Evolutionary conservation across 2,329 filamentous ascomycete species (phyloP), one percentile per base, ranked within the genome.

Genomic region (Rhinocladiella similis): DNA sequence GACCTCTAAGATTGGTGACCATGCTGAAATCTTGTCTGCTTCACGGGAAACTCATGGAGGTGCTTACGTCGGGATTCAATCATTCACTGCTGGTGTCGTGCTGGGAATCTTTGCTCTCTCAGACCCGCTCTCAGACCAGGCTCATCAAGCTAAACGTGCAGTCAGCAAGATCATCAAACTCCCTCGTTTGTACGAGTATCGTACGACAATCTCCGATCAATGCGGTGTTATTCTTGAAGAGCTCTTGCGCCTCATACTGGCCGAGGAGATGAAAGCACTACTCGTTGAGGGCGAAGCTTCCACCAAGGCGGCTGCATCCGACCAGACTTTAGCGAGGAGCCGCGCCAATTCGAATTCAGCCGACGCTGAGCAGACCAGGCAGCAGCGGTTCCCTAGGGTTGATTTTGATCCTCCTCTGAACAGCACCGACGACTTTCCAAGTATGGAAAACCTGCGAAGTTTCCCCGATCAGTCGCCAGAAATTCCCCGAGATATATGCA

Each of bases 41-140:
- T 73, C 74, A 3, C 72, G 68, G 1, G 70, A 75, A 19, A 77
- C 72, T 16, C 75, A 77, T 58, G 66, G 76, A 6, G 73, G 75
- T 3, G 71, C 74, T 6, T 77, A 77, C 51, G 62, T 77, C 13
- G 75, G 72, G 4, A 75, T 77, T 54, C 77, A 77, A 51, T 57
- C 77, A 6, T 77, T 77, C 66, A 75, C 75, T 43, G 71, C 75
- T 1, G 72, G 75, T 6, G 72, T 78, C n/a, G 75, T 77, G 6
- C 68, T 78, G 43, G 70, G 73, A 14, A 70, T 77, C 1, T 68
- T 73, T 47, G 74, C 76, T 1, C 66, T 78, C 1, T 75, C 74
- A 1, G 73, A 77, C 39, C 73, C 74, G 1, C 67, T 77, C 1
- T 75, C 74, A 0, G 70, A 76, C 52, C 65, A 67, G 29, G 74